phyloP scores from a whole-genome alignment of 2,329 filamentous ascomycete genomes.

The Pseudopyricularia javanii region DNA sequence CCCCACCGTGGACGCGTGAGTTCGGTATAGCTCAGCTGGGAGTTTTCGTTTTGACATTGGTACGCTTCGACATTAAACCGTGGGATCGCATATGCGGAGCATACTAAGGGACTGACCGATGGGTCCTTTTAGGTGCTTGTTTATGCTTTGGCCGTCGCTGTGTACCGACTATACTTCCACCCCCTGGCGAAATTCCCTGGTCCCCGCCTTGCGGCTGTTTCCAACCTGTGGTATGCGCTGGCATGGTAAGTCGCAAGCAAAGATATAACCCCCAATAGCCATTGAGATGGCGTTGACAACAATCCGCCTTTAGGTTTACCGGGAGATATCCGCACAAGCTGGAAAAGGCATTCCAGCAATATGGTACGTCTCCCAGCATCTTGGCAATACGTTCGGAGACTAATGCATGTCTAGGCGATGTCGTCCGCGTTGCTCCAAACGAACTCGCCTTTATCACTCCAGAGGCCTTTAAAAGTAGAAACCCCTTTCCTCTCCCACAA shows the following conservation, averaged over 20 bases:
- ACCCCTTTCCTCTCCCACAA: neutral
- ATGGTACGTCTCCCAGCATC: neutral
- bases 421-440: neutral
- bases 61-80: neutral
- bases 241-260: neutral
- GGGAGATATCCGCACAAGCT: neutral
- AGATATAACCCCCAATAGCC: no score
- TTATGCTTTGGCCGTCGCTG: neutral
- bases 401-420: neutral
- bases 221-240: conserved; percentile 1
- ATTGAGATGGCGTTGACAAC: no score
- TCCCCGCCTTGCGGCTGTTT: conserved; percentile 10
- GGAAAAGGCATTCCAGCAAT: neutral
- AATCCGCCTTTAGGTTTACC: neutral
- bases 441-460: neutral
- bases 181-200: conserved; percentile 13
- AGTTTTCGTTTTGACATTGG: neutral
- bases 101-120: neutral
- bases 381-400: neutral
- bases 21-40: neutral
- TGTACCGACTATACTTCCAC: conserved; percentile 15
- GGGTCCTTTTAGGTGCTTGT: neutral
- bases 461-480: neutral
- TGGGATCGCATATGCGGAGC: neutral
- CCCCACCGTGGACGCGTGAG: neutral